Evolutionary conservation across 2,329 filamentous ascomycete genomes (phyloP), one percentile per base, ranked within the genome.

Genomic region (Ceratocystis ficicola): DNA sequence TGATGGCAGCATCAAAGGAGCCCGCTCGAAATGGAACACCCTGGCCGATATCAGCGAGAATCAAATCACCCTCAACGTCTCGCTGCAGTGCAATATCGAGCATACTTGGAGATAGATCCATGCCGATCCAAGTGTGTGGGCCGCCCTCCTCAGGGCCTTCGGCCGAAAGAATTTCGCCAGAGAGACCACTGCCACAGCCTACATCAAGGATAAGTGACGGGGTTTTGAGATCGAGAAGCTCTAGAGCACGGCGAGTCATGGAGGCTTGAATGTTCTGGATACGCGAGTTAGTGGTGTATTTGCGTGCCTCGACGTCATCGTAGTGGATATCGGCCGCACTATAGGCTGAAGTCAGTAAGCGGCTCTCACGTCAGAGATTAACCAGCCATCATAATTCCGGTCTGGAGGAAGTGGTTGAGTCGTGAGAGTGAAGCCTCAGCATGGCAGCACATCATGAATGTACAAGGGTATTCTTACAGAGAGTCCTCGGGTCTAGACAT

Each of bases 401-500:
- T 12, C 28, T n/a, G 5, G 17, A 36, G 25, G 17, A 20, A 57
- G 32, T 62, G 69, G 69, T 52, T 36, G 25, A 15, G 59, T 62
- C 10, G 28, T 17, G 28, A 15, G 12, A n/a, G 41, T 2, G 15
- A 15, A 22, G 20, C 15, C 25, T n/a, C 30, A n/a, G 25, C 22
- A 32, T 25, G 44, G 44, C 22, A 36, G 55, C 15, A 36, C n/a
- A 32, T 36, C 15, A 46, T 12, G 44, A 10, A 41, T 62, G 44
- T 50, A 48, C 5, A 32, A 73, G 50, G 36, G 48, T 25, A 17
- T 22, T n/a, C 64, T 60, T 81, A 94, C 89, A 97, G 86, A 70
- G 85, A 88, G 78, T 99, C 94, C 81, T 99, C 94, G 70, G 94
- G 94, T 71, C 94, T 90, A 73, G 94, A 97, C 94, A 99, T 97